Evolutionary conservation across 305 asterid genomes (phyloP).

Genomic region (Rubia tinctorum): DNA sequence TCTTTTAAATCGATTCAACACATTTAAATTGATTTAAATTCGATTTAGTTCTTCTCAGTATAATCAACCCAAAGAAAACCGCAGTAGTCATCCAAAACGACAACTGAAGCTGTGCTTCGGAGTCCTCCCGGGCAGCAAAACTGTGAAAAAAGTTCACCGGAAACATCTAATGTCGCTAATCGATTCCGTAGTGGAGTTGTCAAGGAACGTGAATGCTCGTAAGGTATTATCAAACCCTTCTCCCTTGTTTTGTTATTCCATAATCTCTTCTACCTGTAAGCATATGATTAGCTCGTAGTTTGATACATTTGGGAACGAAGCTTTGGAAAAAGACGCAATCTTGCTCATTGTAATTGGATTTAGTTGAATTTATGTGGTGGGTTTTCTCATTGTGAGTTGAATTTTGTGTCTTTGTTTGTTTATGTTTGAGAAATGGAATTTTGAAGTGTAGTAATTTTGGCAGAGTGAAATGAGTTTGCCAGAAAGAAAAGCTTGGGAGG

Average conservation of each 20-base stretch:
- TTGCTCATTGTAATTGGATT: background rate
- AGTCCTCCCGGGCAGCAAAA: background rate
- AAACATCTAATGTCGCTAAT: conserved; percentile 35
- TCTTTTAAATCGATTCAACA: too few relatives aligned
- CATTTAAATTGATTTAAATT: too few relatives aligned
- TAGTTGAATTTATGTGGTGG: conserved; percentile 2
- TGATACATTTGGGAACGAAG: background rate
- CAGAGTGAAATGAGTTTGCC: conserved; percentile 46
- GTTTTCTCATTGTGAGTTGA: background rate
- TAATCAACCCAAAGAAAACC: too few relatives aligned
- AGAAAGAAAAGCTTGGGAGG: conserved; percentile 42
- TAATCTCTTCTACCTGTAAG: too few relatives aligned
- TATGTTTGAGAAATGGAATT: background rate
- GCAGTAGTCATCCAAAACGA: background rate
- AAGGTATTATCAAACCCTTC: background rate
- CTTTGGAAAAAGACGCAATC: background rate
- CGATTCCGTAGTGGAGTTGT: background rate
- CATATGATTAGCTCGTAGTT: background rate
- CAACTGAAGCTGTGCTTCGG: background rate
- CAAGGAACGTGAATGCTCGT: background rate
- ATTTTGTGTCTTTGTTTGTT: background rate
- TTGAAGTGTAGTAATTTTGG: conserved; percentile 7
- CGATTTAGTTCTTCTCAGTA: too few relatives aligned
- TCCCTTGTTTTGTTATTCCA: background rate
- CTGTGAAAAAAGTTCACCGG: background rate